Evolutionary conservation across 2,329 filamentous ascomycete species (phyloP).

Genomic region (Tolypocladium ophioglossoides): DNA sequence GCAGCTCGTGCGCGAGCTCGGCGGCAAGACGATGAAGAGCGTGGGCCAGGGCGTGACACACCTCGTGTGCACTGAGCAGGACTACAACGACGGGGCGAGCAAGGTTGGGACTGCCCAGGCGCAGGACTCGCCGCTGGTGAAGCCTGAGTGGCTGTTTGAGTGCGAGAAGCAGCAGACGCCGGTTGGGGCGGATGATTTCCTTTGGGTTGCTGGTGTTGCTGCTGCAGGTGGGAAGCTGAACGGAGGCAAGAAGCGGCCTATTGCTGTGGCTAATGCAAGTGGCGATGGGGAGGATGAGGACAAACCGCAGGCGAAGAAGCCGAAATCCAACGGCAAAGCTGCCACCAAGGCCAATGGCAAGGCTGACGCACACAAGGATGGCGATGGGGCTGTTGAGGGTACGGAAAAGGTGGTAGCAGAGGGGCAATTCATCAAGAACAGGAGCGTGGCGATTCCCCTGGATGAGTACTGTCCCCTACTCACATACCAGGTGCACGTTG

Average conservation of each 20-base stretch:
- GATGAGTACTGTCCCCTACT: conserved; percentile 32
- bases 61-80: conserved; percentile 43
- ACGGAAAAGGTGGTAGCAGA: conserved; percentile 27
- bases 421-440: conserved; percentile 35
- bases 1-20: neutral
- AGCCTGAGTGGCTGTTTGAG: conserved; percentile 51
- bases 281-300: conserved; percentile 11
- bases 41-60: conserved; percentile 43
- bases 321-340: conserved; percentile 13
- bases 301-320: conserved; percentile 18
- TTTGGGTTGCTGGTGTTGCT: conserved; percentile 9
- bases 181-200: conserved; percentile 13
- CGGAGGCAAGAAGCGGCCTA: conserved; percentile 15
- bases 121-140: conserved; percentile 43
- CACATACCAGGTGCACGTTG: conserved; percentile 51
- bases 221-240: conserved; percentile 1
- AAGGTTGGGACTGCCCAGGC: conserved; percentile 41
- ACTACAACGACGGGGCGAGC: conserved; percentile 35
- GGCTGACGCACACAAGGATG: conserved; percentile 2
- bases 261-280: conserved; percentile 8
- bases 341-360: conserved; percentile 23
- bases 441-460: conserved; percentile 35
- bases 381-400: conserved; percentile 19
- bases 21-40: conserved; percentile 5
- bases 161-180: conserved; percentile 25